Conservation (phyloP, 2,329 filamentous ascomycete species). For the Nothophoma quercina region DNA sequence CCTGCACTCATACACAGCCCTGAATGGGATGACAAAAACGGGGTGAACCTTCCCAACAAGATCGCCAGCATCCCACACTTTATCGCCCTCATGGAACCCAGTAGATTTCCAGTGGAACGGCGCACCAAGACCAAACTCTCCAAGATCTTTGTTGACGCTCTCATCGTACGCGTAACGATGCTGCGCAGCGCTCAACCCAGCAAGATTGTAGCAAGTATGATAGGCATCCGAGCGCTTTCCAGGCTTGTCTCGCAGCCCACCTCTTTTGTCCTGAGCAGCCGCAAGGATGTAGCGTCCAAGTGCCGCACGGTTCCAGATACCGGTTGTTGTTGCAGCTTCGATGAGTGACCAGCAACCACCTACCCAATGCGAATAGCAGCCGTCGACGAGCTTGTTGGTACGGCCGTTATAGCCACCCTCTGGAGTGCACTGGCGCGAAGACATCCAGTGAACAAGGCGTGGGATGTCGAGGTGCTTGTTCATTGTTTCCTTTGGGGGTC, state of each 20-base stretch:
- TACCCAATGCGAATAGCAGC: conserved; percentile 98
- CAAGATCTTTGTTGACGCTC: conserved; percentile 40
- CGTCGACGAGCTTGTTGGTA: conserved; percentile 97
- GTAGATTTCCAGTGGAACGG: conserved; percentile 56
- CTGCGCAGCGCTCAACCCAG: conserved; percentile 83
- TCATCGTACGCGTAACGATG: conserved; percentile 64
- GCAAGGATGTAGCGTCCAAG: conserved; percentile 87
- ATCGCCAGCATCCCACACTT: conserved; percentile 73
- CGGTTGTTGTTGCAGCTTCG: conserved; percentile 70
- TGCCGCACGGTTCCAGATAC: conserved; percentile 80
- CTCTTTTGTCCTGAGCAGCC: conserved; percentile 81
- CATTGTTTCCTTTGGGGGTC: conserved; percentile 77
- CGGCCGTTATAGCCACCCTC: conserved; percentile 93
- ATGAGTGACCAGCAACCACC: conserved; percentile 93
- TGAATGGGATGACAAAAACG: conserved; percentile 82
- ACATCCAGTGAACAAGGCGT: conserved; percentile 84
- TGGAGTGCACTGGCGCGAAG: conserved; percentile 84
- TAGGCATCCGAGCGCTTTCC: conserved; percentile 88
- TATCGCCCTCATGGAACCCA: conserved; percentile 58
- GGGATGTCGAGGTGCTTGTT: conserved; percentile 79
- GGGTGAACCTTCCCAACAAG: conserved; percentile 77
- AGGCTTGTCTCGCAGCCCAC: conserved; percentile 92
- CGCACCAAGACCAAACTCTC: conserved; percentile 42
- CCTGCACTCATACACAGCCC: conserved; percentile 69
- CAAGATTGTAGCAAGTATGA: conserved; percentile 90